These are phyloP conservation scores for Angomonas desouzai DNA, from an alignment of 208 protist species.

Conservation along the genomic window DNA sequence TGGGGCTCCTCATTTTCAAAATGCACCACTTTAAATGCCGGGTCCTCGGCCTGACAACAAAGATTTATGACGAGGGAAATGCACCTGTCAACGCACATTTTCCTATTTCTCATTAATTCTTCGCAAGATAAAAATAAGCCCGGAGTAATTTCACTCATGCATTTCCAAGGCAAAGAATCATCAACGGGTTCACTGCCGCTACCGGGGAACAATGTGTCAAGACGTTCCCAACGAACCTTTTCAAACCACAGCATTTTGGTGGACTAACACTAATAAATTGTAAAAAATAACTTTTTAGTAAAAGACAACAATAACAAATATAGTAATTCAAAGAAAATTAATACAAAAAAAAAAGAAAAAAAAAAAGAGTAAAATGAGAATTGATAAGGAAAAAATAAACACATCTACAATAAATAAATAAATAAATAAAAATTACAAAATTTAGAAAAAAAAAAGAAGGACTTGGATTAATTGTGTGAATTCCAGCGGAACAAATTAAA, in stretches of 20 bases:
- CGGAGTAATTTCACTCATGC: constrained; percentile 70
- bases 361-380: background rate
- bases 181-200: constrained; percentile 22
- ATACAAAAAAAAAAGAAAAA: constrained; percentile 14
- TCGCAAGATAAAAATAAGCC: constrained; percentile 77
- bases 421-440: background rate
- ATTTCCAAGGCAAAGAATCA: constrained; percentile 44
- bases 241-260: constrained; percentile 15
- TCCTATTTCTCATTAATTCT: constrained; percentile 32
- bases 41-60: constrained; percentile 39
- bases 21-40: constrained; percentile 58
- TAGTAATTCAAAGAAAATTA: constrained; percentile 11
- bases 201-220: constrained; percentile 23
- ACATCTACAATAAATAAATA: constrained; percentile 15
- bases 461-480: too few species aligned
- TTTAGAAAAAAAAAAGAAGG: constrained; percentile 3
- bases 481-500: background rate
- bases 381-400: background rate
- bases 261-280: too few species aligned
- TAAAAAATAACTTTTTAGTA: background rate
- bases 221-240: constrained; percentile 31
- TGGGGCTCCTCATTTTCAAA: constrained; percentile 6
- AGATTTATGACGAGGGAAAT: constrained; percentile 70
- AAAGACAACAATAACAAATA: constrained; percentile 17
- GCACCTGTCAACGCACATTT: constrained; percentile 21